Evolutionary conservation across 164 flowering plant genomes (phyloP), one percentile per base, ranked within the genome.

Genomic region (Umbellularia californica): DNA sequence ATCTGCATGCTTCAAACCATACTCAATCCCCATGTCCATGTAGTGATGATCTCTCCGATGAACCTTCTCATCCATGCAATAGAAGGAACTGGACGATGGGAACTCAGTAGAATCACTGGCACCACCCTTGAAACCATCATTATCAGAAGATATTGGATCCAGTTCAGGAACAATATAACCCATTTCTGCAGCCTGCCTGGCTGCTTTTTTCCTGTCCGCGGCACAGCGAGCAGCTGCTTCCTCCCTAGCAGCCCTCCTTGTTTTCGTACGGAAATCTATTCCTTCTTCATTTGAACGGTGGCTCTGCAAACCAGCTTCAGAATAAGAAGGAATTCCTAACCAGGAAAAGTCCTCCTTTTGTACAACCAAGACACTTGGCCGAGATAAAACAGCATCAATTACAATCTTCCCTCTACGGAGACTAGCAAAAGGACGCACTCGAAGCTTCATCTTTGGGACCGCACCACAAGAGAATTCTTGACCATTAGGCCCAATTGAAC

Each of bases 391-490:
- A 28, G 97, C 99, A 91, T 96, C 99, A 58, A 94, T 82, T 75
- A 96, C 98, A 75, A 96, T 82, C 83, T 86, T 96, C n/a, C 99
- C 98, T 82, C 88, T 88, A 82, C 92, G 89, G 75, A 96, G 66
- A 80, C 98, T 96, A 0, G 94, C 81, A 77, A 96, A 91, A 63
- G 99, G 99, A 41, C 71, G 90, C 72, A 94, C 71, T 17, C 97
- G 88, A 50, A 96, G 83, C 74, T 92, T 96, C 71, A 96, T 75
- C 17, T 84, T 82, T 23, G 94, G 92, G 47, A 84, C 88, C 80
- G 92, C 98, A 51, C 92, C 95, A 81, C 97, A 90, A 24, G 98
- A 92, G 80, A 94, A 96, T 72, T 96, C 99, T 71, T 91, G 90
- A 33, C 69, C 12, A 77, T 89, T 90, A 70, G 99, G 97, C 65